phyloP scores from a whole-genome alignment of 306 rosid genomes.

The Medicago arabica region DNA sequence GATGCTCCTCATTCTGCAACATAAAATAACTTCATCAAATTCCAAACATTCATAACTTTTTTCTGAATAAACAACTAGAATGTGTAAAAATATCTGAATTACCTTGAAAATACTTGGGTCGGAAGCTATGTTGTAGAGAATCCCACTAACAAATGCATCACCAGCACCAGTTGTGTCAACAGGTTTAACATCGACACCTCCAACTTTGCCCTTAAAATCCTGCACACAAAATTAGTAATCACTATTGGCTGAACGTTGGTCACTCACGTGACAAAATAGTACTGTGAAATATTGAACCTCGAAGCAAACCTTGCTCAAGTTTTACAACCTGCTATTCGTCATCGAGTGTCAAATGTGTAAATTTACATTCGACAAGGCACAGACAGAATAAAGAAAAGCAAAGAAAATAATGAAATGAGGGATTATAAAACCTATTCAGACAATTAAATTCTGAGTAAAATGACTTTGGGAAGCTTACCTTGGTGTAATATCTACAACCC shows the following conservation, averaged over 20 bases:
- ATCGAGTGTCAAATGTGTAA: background rate
- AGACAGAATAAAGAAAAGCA: background rate
- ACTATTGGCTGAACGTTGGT: conserved; percentile 3
- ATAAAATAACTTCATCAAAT: background rate
- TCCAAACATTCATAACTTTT: conserved; percentile 2
- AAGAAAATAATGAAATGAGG: background rate
- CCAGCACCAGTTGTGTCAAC: conserved; percentile 98
- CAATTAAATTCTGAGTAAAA: too few relatives aligned
- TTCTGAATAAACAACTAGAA: conserved; percentile 19
- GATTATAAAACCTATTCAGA: background rate
- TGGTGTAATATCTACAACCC: conserved; percentile 87
- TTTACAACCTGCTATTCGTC: conserved; percentile 6
- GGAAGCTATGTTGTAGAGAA: conserved; percentile 69
- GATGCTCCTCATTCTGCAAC: conserved; percentile 64
- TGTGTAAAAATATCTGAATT: conserved; percentile 29
- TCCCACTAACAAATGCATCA: conserved; percentile 91
- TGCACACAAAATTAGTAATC: conserved; percentile 44
- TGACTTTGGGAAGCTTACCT: conserved; percentile 50
- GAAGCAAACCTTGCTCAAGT: conserved; percentile 17
- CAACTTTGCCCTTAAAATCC: conserved; percentile 82
- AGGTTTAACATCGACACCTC: conserved; percentile 72
- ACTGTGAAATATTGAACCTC: conserved; percentile 1
- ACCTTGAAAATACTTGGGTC: conserved; percentile 68
- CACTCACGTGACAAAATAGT: background rate
- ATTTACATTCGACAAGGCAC: background rate